Conservation (phyloP, 768 basidiomycete genomes). For the Pleurotus djamor region DNA sequence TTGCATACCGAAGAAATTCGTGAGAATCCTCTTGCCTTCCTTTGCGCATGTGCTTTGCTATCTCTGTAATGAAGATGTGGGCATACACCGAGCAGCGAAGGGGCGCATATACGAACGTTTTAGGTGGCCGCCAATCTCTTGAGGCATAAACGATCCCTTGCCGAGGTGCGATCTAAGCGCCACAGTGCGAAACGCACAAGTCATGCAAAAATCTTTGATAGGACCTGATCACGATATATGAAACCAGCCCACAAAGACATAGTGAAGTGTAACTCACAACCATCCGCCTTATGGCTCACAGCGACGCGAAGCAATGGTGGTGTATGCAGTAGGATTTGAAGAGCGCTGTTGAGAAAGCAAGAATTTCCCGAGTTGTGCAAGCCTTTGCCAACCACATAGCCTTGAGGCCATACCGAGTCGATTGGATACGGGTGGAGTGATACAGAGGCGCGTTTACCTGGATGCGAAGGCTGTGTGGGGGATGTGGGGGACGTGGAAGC, state of each 20-base stretch:
- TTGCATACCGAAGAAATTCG: constrained; percentile 93
- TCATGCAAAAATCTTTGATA: constrained; percentile 74
- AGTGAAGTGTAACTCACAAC: constrained; percentile 52
- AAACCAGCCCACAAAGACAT: not conserved
- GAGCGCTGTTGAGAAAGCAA: constrained; percentile 92
- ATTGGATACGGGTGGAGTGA: constrained; percentile 39
- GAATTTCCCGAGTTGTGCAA: constrained; percentile 89
- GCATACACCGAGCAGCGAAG: not conserved
- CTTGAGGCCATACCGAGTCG: constrained; percentile 61
- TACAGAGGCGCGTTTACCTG: constrained; percentile 36
- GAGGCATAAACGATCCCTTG: constrained; percentile 57
- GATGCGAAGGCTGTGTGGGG: constrained; percentile 15
- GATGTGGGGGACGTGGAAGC: not conserved
- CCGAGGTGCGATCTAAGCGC: constrained; percentile 50
- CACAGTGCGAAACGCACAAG: constrained; percentile 64
- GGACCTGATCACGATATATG: constrained; percentile 28
- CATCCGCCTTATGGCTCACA: constrained; percentile 39
- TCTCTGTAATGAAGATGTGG: constrained; percentile 44
- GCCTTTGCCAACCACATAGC: constrained; percentile 51
- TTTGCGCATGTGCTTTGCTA: constrained; percentile 87
- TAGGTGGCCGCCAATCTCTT: constrained; percentile 61
- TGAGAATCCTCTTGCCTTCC: constrained; percentile 98
- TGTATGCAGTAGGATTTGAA: constrained; percentile 93
- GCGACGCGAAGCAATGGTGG: constrained; percentile 77
- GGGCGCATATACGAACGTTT: constrained; percentile 47